Conservation (phyloP, 2,329 filamentous ascomycete species). For the Curvularia hawaiiensis region DNA sequence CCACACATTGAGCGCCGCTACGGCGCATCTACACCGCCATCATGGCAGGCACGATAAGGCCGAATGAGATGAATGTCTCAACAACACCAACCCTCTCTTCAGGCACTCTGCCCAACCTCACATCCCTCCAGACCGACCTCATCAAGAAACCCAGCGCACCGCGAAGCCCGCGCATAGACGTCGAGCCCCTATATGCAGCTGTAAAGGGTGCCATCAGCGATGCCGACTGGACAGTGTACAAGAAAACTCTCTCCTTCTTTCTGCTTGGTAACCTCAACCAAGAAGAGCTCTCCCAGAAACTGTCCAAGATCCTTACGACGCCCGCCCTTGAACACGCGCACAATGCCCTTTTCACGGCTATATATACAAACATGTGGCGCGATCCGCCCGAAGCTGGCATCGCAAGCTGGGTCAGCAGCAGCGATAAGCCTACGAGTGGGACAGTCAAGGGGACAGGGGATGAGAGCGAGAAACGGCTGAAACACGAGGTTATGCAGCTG, state of each 20-base stretch:
- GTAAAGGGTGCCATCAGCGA: slow-evolving; percentile 65
- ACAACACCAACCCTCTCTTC: slow-evolving; percentile 43
- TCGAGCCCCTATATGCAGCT: slow-evolving; percentile 66
- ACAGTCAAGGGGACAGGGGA: slow-evolving; percentile 70
- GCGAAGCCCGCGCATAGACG: slow-evolving; percentile 63
- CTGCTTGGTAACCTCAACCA: slow-evolving; percentile 66
- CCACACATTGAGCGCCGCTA: slow-evolving; percentile 19
- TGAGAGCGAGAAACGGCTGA: slow-evolving; percentile 66
- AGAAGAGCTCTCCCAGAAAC: slow-evolving; percentile 62
- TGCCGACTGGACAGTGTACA: slow-evolving; percentile 63
- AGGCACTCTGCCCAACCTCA: slow-evolving; percentile 40
- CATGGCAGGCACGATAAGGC: slow-evolving; percentile 48
- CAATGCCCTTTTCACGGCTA: slow-evolving; percentile 64
- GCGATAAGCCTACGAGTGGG: slow-evolving; percentile 73
- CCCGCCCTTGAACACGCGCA: slow-evolving; percentile 63
- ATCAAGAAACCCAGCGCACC: slow-evolving; percentile 55
- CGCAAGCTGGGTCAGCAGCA: slow-evolving; percentile 68
- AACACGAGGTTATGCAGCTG: slow-evolving; percentile 68
- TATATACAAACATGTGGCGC: slow-evolving; percentile 63
- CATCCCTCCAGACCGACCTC: slow-evolving; percentile 48
- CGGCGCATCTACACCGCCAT: slow-evolving; percentile 17
- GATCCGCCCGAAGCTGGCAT: slow-evolving; percentile 67
- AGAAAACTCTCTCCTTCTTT: slow-evolving; percentile 62
- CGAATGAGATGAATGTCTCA: slow-evolving; percentile 44
- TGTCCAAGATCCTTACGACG: slow-evolving; percentile 61